Evolutionary conservation across 768 basidiomycete species (phyloP).

Genomic region (Rubroboletus pulcherrimus): DNA sequence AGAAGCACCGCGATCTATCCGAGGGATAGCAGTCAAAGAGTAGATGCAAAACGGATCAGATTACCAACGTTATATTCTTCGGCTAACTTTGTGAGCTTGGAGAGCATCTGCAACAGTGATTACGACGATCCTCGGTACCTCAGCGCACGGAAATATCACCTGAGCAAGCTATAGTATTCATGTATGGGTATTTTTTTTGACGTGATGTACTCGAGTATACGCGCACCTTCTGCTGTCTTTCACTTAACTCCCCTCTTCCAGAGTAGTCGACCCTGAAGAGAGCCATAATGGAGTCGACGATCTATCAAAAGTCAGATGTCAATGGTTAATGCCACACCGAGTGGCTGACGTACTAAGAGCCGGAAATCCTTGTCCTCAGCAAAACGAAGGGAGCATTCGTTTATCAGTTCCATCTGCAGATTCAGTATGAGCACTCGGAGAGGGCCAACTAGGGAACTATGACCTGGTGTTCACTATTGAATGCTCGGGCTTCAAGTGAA

Average conservation of each 20-base stretch:
- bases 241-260: slow-evolving; percentile 90
- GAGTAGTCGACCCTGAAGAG: slow-evolving; percentile 92
- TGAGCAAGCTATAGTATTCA: slow-evolving; percentile 66
- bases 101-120: slow-evolving; percentile 63
- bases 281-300: slow-evolving; percentile 97
- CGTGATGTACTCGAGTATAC: not conserved
- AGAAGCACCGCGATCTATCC: slow-evolving; percentile 75
- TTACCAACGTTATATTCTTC: slow-evolving; percentile 80
- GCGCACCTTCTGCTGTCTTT: slow-evolving; percentile 83
- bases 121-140: not conserved
- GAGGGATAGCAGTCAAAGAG: slow-evolving; percentile 5
- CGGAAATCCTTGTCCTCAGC: slow-evolving; percentile 86
- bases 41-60: not conserved
- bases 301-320: slow-evolving; percentile 42
- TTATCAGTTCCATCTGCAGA: slow-evolving; percentile 82
- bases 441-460: not conserved
- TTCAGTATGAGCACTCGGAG: slow-evolving; percentile 5
- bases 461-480: slow-evolving; percentile 91
- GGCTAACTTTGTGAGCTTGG: slow-evolving; percentile 83
- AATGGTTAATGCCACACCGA: not conserved
- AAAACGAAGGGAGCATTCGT: slow-evolving; percentile 82
- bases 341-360: slow-evolving; percentile 47
- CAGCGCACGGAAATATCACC: slow-evolving; percentile 36
- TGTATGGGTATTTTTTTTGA: slow-evolving; percentile 11
- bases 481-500: slow-evolving; percentile 63